Evolutionary conservation across 768 basidiomycete genomes (phyloP).

Genomic region (Russula dissimulans): DNA sequence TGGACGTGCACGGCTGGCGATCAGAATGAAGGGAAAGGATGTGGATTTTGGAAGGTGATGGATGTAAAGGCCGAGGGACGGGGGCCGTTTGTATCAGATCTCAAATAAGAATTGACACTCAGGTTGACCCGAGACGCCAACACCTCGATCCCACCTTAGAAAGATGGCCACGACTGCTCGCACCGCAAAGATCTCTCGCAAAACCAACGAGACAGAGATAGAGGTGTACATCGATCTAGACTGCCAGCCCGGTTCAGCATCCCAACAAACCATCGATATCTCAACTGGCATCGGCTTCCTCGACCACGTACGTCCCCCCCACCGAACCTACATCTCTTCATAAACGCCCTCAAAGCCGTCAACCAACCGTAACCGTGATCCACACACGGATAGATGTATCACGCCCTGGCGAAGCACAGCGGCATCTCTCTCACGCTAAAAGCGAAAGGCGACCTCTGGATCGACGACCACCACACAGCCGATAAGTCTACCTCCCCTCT

Average conservation of each 20-base stretch:
- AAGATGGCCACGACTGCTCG: constrained; percentile 34
- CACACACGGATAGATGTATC: constrained; percentile 69
- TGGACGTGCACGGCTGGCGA: constrained; percentile 76
- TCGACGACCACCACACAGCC: constrained; percentile 98
- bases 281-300: constrained; percentile 97
- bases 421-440: constrained; percentile 87
- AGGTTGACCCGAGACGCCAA: neutral
- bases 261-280: constrained; percentile 68
- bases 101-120: neutral
- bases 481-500: constrained; percentile 51
- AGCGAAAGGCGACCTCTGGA: constrained; percentile 92
- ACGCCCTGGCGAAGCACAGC: constrained; percentile 93
- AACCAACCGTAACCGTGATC: neutral
- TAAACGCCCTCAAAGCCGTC: neutral
- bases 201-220: constrained; percentile 88
- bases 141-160: neutral
- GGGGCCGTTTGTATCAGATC: constrained; percentile 35
- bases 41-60: constrained; percentile 65
- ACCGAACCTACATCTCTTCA: neutral
- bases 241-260: constrained; percentile 52
- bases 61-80: constrained; percentile 60
- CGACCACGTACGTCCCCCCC: constrained; percentile 65
- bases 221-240: constrained; percentile 79
- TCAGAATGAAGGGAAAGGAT: constrained; percentile 79
- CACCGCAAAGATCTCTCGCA: constrained; percentile 64